Base-by-base conservation (phyloP, 2,329 filamentous ascomycete species). In the Aphanoascus verrucosus region DNA sequence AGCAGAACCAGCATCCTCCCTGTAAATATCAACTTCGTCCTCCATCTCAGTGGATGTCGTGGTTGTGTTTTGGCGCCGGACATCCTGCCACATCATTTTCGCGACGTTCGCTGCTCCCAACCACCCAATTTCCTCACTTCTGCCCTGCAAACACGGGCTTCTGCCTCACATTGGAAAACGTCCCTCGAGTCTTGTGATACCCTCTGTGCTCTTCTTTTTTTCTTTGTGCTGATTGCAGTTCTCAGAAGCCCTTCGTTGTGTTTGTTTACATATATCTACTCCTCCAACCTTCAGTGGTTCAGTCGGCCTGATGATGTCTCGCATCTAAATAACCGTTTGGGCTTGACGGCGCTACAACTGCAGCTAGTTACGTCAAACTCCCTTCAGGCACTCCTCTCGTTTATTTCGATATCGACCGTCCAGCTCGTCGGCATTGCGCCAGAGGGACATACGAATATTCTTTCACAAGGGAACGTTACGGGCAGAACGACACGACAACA, bases 41-140 rank as follows among this genome's bases (percentile, higher is more conserved):
- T 44, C 42, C 42, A 23, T 44, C 3, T 19, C 5, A 28, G 23
- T 19, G 38, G 35, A 50, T 51, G 49, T 37, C 19, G 12, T 23
- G 20, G 23, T 42, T 17, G 20, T 14, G 34, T 47, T n/a, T n/a
- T 15, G 50, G 17, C 50, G 31, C 17, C n/a, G 35, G 41, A 46
- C 5, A 40, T 47, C 50, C 50, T 47, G 50, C 50, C 50, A 53
- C 50, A 53, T 53, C 50, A 53, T 53, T 53, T 53, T 47, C 23
- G 42, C 19, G 12, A 11, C 9, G 3, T 11, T 8, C 11, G 9
- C 9, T 42, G 9, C 15, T 47, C 50, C 50, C 50, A 53, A 53
- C 50, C 50, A 53, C 50, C 50, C 50, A 32, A 53, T 38, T 53
- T 45, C 32, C 8, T 42, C 17, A 28, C 23, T 28, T n/a, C 40